phyloP scores from a whole-genome alignment of 441 rosid species.

The Corymbia calophylla region DNA sequence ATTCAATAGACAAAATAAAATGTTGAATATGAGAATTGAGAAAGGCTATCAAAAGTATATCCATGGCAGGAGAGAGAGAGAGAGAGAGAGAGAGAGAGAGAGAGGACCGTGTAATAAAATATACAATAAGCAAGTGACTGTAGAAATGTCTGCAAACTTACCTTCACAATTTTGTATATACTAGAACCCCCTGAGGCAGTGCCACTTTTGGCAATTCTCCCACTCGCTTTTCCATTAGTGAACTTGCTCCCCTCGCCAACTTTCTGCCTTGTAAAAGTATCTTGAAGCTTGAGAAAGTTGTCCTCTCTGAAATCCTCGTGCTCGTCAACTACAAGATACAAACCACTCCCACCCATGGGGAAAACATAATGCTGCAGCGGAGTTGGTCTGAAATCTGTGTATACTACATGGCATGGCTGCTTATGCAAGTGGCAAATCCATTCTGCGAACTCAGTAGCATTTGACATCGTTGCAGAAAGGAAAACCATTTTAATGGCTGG shows the following conservation, averaged over 20 bases:
- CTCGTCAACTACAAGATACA: conserved; percentile 95
- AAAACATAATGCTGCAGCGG: conserved; percentile 97
- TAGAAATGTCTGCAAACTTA: conserved; percentile 8
- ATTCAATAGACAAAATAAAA: background rate
- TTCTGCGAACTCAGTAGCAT: conserved; percentile 93
- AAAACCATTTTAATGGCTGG: conserved; percentile 97
- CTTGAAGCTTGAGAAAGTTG: conserved; percentile 83
- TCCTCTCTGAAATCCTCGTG: conserved; percentile 89
- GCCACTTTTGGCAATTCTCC: conserved; percentile 69
- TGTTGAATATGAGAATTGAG: background rate
- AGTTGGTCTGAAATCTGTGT: conserved; percentile 93
- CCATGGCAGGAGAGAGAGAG: background rate
- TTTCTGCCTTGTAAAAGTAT: conserved; percentile 70
- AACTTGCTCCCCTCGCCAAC: conserved; percentile 44
- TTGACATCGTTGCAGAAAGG: conserved; percentile 95
- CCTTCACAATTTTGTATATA: conserved; percentile 95
- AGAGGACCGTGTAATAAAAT: background rate
- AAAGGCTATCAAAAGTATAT: background rate
- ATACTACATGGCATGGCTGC: conserved; percentile 96
- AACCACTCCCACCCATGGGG: conserved; percentile 84
- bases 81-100: too few relatives aligned
- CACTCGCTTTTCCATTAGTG: conserved; percentile 67
- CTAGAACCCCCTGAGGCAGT: conserved; percentile 77
- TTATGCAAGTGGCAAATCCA: conserved; percentile 93
- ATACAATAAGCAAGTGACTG: background rate